Conservation (phyloP, 1,284 basidiomycete genomes). For the Leccinum colubrinum region DNA sequence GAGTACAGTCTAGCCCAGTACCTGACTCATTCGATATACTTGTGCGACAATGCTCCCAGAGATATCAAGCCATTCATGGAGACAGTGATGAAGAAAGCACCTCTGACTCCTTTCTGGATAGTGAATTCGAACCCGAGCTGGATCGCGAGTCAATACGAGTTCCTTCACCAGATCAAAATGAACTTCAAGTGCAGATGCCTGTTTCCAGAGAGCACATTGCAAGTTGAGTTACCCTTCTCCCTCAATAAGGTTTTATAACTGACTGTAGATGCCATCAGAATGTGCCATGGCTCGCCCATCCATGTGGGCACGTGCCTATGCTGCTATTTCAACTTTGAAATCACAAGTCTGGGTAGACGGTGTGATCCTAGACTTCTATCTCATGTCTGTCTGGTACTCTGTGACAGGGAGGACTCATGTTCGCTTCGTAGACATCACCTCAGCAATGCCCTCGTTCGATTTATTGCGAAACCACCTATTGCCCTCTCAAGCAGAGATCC, state of each 20-base stretch:
- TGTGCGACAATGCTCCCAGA: neutral
- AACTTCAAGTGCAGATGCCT: neutral
- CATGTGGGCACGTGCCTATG: neutral
- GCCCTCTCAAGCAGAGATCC: neutral
- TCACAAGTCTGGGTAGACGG: neutral
- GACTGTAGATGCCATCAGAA: neutral
- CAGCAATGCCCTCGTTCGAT: neutral
- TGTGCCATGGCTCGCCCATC: neutral
- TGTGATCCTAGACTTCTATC: neutral
- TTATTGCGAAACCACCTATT: neutral
- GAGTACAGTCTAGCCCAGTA: neutral
- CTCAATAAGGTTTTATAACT: neutral
- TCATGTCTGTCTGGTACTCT: neutral
- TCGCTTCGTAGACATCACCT: neutral
- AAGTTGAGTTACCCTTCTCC: neutral
- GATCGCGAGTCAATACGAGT: neutral
- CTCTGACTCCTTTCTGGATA: neutral
- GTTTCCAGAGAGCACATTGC: neutral
- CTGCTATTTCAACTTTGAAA: neutral
- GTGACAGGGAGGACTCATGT: neutral
- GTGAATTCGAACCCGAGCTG: neutral
- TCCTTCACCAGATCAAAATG: neutral
- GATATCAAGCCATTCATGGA: neutral
- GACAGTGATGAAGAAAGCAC: neutral
- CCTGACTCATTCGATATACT: neutral